phyloP scores from a whole-genome alignment of 345 rosid genomes.

The Eutrema heterophyllum region DNA sequence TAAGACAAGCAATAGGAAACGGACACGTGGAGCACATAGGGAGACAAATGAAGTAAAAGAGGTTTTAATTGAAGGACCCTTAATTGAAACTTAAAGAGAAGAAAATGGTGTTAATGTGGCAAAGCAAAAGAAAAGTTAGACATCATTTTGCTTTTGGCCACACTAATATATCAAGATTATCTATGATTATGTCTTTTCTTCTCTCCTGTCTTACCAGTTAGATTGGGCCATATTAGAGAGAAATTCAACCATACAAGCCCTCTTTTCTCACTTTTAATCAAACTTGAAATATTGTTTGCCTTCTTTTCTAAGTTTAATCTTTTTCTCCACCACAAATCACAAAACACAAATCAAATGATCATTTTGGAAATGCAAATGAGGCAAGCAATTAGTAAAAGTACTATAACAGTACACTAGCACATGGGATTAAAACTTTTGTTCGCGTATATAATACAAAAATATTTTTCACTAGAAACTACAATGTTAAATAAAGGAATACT shows the following conservation, averaged over 20 bases:
- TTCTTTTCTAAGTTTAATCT: conserved; percentile 29
- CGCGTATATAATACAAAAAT: neutral
- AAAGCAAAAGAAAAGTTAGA: conserved; percentile 28
- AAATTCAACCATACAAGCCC: conserved; percentile 15
- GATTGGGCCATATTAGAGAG: conserved; percentile 22
- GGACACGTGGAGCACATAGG: conserved; percentile 12
- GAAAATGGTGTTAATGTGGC: conserved; percentile 19
- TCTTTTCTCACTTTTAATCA: conserved; percentile 22
- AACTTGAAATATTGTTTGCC: conserved; percentile 14
- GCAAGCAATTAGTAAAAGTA: neutral
- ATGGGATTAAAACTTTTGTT: neutral
- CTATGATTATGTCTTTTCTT: conserved; percentile 25
- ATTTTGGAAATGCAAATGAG: neutral
- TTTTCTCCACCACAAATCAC: conserved; percentile 19
- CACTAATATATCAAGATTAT: conserved; percentile 22
- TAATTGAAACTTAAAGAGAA: conserved; percentile 25
- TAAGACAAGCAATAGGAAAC: conserved; percentile 1
- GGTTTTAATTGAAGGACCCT: neutral
- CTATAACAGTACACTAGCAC: neutral
- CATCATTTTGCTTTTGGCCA: conserved; percentile 29
- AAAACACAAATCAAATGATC: conserved; percentile 12
- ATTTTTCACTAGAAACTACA: neutral
- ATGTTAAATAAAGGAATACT: neutral
- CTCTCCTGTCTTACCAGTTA: conserved; percentile 12
- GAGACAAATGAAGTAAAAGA: conserved; percentile 10